These are phyloP conservation scores for Phytophthora sp. DNA, from an alignment of 352 stramenopile genomes.

Conservation along the genomic window DNA sequence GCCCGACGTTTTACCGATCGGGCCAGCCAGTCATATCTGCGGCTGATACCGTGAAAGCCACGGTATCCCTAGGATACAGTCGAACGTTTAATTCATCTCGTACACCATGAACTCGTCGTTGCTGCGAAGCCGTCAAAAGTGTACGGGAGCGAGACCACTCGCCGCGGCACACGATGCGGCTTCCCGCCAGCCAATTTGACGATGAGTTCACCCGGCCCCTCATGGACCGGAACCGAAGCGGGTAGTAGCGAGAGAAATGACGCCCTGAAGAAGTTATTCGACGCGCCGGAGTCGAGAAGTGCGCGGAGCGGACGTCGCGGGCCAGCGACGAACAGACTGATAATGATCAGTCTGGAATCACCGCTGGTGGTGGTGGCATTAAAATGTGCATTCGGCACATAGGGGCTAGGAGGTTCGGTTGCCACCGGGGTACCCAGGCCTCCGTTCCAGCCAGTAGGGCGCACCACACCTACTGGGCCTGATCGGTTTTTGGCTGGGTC, in stretches of 20 bases:
- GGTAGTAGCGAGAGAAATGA: slow-evolving; percentile 14
- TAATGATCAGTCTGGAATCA: slow-evolving; percentile 18
- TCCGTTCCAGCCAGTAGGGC: no score
- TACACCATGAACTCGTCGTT: slow-evolving; percentile 26
- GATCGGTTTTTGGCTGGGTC: neutral
- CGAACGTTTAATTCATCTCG: slow-evolving; percentile 33
- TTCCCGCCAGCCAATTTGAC: slow-evolving; percentile 28
- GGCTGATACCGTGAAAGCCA: slow-evolving; percentile 16
- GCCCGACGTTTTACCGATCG: slow-evolving; percentile 2
- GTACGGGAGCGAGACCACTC: slow-evolving; percentile 5
- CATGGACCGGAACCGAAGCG: neutral
- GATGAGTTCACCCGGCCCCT: slow-evolving; percentile 1
- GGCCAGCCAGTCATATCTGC: slow-evolving; percentile 8
- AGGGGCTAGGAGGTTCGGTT: neutral
- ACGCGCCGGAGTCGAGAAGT: slow-evolving; percentile 31
- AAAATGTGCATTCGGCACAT: slow-evolving; percentile 13
- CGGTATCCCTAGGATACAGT: slow-evolving; percentile 34
- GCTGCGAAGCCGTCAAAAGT: slow-evolving; percentile 20
- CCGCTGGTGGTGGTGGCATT: slow-evolving; percentile 14
- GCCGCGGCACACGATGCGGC: slow-evolving; percentile 4
- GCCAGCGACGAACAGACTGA: slow-evolving; percentile 5
- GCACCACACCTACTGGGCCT: slow-evolving; percentile 6
- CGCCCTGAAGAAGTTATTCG: slow-evolving; percentile 32
- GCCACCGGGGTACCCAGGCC: no score
- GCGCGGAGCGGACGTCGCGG: slow-evolving; percentile 17